Percentiles rank a stretch among this genome's conserved stretches.
phyloP scores from a whole-genome alignment of 1,284 basidiomycete genomes.

The Pascua sp. region DNA sequence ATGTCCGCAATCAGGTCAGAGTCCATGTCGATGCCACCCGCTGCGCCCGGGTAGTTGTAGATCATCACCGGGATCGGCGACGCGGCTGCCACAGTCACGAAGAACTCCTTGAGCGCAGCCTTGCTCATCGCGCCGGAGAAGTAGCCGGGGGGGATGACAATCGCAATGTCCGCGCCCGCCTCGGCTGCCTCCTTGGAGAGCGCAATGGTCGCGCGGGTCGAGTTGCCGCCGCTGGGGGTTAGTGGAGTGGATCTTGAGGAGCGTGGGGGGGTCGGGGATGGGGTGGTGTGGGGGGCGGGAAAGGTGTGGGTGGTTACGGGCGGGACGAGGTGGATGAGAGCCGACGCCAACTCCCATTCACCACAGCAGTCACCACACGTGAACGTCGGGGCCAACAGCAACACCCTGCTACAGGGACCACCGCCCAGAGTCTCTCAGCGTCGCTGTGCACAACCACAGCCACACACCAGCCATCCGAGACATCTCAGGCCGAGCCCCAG shows the following conservation, averaged over 20 bases:
- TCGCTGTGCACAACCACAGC: too few relatives aligned
- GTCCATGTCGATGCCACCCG: slow-evolving; percentile 78
- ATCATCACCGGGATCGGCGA: slow-evolving; percentile 82
- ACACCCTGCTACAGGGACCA: too few relatives aligned
- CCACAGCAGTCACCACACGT: too few relatives aligned
- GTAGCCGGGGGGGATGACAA: slow-evolving; percentile 80
- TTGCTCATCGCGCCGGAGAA: slow-evolving; percentile 69
- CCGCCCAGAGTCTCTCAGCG: too few relatives aligned
- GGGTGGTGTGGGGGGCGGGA: too few relatives aligned
- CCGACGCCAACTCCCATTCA: too few relatives aligned
- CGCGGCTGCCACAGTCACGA: slow-evolving; percentile 67
- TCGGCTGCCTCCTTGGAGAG: slow-evolving; percentile 68
- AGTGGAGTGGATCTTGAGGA: background rate
- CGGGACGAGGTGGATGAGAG: too few relatives aligned
- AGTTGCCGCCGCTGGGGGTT: slow-evolving; percentile 60
- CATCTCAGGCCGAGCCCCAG: background rate
- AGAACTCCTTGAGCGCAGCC: slow-evolving; percentile 73
- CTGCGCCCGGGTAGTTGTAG: slow-evolving; percentile 84
- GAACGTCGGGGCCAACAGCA: too few relatives aligned
- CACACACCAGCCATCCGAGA: too few relatives aligned
- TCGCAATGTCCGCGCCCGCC: slow-evolving; percentile 77
- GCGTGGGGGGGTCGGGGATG: too few relatives aligned
- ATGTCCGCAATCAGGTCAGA: slow-evolving; percentile 78
- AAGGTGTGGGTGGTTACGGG: too few relatives aligned
- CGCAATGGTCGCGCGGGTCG: slow-evolving; percentile 73